A percentile compares a stretch with the other conserved stretches of the same genome.
These are phyloP conservation scores for Solanum verrucosum DNA, from an alignment of 257 asterid genomes.

Conservation along the genomic window DNA sequence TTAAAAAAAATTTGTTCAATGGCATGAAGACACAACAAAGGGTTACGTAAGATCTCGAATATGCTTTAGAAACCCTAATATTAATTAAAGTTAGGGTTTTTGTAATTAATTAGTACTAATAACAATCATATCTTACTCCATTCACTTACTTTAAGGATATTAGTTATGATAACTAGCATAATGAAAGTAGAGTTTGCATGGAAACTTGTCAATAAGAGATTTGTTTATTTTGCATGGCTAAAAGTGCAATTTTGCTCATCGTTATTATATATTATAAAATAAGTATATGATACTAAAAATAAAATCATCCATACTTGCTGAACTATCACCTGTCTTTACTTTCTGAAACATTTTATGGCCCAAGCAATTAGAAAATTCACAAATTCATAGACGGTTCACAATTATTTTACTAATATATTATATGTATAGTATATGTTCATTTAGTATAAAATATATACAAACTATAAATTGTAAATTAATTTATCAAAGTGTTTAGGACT, in stretches of 20 bases:
- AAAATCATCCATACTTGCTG: not conserved
- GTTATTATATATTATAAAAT: not conserved
- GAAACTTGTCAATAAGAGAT: slow-evolving; percentile 1
- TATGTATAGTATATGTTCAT: not conserved
- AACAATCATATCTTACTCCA: not conserved
- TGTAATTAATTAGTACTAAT: not conserved
- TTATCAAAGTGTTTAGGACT: no score
- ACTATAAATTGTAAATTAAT: not conserved
- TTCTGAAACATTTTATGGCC: not conserved
- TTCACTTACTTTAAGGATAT: not conserved
- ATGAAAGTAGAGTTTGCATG: not conserved
- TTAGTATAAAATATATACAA: not conserved
- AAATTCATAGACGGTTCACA: not conserved
- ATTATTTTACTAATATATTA: not conserved
- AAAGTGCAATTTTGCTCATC: not conserved
- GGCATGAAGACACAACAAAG: not conserved
- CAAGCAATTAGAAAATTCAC: not conserved
- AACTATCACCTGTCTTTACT: not conserved
- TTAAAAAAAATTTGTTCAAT: not conserved
- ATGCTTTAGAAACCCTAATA: slow-evolving; percentile 6
- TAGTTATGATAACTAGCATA: not conserved
- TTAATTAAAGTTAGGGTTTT: not conserved
- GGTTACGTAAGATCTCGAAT: not conserved
- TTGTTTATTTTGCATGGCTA: not conserved
- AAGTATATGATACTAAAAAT: not conserved